Evolutionary conservation across 371 early-diverging fungal species (phyloP).

Genomic region (Mortierella sp.): DNA sequence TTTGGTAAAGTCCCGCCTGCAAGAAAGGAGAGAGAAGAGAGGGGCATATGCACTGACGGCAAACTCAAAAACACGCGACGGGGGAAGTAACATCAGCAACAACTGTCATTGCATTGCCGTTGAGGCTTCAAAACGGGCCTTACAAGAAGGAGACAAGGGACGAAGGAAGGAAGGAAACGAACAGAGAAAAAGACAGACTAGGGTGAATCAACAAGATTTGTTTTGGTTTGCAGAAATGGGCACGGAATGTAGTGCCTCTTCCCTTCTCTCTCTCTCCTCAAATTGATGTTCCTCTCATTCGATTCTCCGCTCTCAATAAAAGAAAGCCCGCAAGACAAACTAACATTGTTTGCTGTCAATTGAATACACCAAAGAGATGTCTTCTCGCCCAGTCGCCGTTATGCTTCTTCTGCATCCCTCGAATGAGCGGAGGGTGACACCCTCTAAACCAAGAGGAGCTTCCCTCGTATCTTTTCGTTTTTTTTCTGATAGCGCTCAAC

Average conservation of each 20-base stretch:
- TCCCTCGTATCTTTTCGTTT: not conserved
- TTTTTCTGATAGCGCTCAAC: not conserved
- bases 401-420: constrained; percentile 14
- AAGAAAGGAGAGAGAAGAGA: not conserved
- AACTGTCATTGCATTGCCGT: not conserved
- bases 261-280: not conserved
- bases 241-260: not conserved
- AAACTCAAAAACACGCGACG: constrained; percentile 14
- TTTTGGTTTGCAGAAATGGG: not conserved
- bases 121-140: not conserved
- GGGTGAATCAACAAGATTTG: not conserved
- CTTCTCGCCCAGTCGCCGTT: constrained; percentile 39
- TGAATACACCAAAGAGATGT: not conserved
- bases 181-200: not conserved
- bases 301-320: constrained; percentile 8
- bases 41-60: not conserved
- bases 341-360: constrained; percentile 9
- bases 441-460: not conserved
- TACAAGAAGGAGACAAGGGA: not conserved
- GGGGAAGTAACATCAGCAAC: not conserved
- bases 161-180: not conserved
- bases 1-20: constrained; percentile 5
- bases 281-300: not conserved
- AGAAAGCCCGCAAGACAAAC: constrained; percentile 14
- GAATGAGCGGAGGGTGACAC: not conserved